Conservation (phyloP, 257 asterid genomes). For the Catharanthus roseus region DNA sequence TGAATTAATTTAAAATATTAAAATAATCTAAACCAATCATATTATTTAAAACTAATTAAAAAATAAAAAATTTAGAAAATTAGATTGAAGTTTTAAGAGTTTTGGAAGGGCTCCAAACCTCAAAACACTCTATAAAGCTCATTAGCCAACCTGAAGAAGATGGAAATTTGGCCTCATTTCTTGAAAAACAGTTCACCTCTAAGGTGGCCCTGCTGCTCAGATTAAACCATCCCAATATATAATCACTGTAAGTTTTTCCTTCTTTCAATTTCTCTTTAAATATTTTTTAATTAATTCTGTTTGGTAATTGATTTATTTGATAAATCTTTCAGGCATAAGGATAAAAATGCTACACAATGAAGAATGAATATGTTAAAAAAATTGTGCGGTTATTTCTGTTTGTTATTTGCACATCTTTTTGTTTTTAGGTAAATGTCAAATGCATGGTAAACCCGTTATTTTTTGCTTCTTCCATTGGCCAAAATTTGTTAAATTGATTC, state of each 20-base stretch:
- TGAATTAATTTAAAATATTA: too few relatives aligned
- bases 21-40: too few relatives aligned
- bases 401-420: not conserved
- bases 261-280: not conserved
- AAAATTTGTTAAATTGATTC: too few relatives aligned
- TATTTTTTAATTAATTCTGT: not conserved
- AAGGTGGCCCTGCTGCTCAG: slow-evolving; percentile 82
- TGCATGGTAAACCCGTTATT: not conserved
- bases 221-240: slow-evolving; percentile 82
- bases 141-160: slow-evolving; percentile 96
- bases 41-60: too few relatives aligned
- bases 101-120: too few relatives aligned
- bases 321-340: slow-evolving; percentile 5
- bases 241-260: slow-evolving; percentile 57
- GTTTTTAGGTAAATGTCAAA: not conserved
- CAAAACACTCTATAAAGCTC: slow-evolving; percentile 85
- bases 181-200: slow-evolving; percentile 84
- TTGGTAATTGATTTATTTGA: not conserved
- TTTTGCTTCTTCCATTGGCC: not conserved
- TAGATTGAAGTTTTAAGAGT: too few relatives aligned
- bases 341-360: not conserved
- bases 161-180: slow-evolving; percentile 77
- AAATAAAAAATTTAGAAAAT: too few relatives aligned
- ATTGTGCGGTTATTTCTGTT: not conserved
- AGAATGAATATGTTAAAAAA: not conserved